Evolutionary conservation across 176 grass and related monocot species (phyloP).

Genomic region (Rhynchospora breviuscula): DNA sequence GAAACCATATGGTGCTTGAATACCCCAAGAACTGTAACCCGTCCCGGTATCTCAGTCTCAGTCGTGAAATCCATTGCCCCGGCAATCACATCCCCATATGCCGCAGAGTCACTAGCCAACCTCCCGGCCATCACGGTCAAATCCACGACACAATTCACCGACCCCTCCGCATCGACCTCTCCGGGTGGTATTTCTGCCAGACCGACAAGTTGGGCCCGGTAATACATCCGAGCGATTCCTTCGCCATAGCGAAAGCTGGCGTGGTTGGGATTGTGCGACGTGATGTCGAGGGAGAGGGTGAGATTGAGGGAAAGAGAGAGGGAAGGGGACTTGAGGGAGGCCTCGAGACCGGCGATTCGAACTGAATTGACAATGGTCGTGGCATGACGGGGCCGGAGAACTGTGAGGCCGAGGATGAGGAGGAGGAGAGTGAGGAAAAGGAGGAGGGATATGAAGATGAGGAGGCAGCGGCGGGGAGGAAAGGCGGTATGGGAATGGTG

Average conservation of each 20-base stretch:
- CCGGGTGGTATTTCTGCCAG: slow-evolving; percentile 28
- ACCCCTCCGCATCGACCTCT: slow-evolving; percentile 19
- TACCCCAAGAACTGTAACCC: slow-evolving; percentile 25
- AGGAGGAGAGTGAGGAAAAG: slow-evolving; percentile 18
- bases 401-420: slow-evolving; percentile 29
- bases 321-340: slow-evolving; percentile 9
- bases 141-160: slow-evolving; percentile 13
- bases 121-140: slow-evolving; percentile 32
- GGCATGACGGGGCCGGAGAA: slow-evolving; percentile 33
- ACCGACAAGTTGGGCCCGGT: slow-evolving; percentile 26
- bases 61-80: slow-evolving; percentile 32
- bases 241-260: slow-evolving; percentile 29
- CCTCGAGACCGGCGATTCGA: slow-evolving; percentile 23
- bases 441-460: slow-evolving; percentile 2
- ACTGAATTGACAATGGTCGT: slow-evolving; percentile 31
- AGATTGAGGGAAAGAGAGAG: slow-evolving; percentile 33
- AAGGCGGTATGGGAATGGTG: neutral
- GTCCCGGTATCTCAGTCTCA: slow-evolving; percentile 35
- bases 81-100: slow-evolving; percentile 27
- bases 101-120: slow-evolving; percentile 12
- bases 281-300: slow-evolving; percentile 32
- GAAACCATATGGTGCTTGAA: slow-evolving; percentile 43
- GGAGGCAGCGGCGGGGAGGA: neutral
- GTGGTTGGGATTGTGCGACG: slow-evolving; percentile 36
- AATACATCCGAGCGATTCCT: slow-evolving; percentile 27